Conservation (phyloP, 495 filamentous ascomycete species). For the Letharia columbiana region DNA sequence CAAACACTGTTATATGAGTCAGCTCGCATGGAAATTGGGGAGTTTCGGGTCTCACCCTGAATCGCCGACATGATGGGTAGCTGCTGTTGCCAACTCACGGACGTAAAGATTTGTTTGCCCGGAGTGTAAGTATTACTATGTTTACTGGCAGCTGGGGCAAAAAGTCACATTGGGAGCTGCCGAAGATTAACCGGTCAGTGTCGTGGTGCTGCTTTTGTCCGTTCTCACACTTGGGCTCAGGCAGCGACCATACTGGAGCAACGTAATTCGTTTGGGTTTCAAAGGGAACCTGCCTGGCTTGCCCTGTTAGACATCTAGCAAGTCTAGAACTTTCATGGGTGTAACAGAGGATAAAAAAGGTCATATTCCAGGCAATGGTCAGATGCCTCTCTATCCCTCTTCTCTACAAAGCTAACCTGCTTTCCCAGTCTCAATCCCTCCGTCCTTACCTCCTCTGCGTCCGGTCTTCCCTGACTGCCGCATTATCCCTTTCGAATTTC, state of each 20-base stretch:
- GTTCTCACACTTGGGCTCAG: too few relatives aligned
- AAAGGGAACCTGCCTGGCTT: neutral
- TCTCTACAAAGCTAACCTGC: neutral
- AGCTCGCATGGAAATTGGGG: neutral
- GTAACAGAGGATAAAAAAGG: neutral
- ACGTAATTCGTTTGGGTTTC: too few relatives aligned
- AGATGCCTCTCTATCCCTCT: neutral
- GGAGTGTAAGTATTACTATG: neutral
- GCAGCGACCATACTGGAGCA: too few relatives aligned
- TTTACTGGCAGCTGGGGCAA: neutral
- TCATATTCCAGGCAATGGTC: slow-evolving; percentile 10
- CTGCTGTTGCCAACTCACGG: neutral
- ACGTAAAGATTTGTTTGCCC: neutral
- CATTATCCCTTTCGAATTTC: slow-evolving; percentile 93
- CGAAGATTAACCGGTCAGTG: slow-evolving; percentile 1
- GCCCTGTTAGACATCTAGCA: neutral
- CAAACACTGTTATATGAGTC: slow-evolving; percentile 54
- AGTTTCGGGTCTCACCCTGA: slow-evolving; percentile 15
- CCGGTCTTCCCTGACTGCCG: slow-evolving; percentile 85
- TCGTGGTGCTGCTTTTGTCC: too few relatives aligned
- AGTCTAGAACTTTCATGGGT: neutral
- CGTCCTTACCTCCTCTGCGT: slow-evolving; percentile 96
- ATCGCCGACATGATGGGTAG: slow-evolving; percentile 22
- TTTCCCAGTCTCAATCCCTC: slow-evolving; percentile 81
- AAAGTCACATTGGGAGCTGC: neutral